These are phyloP conservation scores for Penstemon newberryi DNA, from an alignment of 257 asterid species.

Conservation along the genomic window DNA sequence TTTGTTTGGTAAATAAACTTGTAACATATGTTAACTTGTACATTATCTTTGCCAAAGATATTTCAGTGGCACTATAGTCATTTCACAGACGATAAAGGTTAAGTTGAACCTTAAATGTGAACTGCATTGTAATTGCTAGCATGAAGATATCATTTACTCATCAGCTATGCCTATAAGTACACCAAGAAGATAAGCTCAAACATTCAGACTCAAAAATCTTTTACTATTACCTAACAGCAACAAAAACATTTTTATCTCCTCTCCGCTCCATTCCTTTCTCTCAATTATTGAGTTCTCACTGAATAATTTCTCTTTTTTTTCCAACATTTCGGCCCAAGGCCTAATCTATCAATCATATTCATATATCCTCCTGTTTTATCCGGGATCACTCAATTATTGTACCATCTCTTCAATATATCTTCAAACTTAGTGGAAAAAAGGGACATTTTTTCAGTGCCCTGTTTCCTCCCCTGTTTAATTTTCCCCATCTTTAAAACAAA, in stretches of 20 bases:
- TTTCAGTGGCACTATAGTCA: slow-evolving; percentile 21
- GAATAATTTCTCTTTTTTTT: neutral
- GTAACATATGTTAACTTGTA: neutral
- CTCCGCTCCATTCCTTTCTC: neutral
- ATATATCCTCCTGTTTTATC: neutral
- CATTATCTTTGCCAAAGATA: neutral
- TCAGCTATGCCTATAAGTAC: slow-evolving; percentile 34
- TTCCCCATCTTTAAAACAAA: neutral
- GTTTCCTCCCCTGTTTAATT: slow-evolving; percentile 27
- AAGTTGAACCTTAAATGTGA: slow-evolving; percentile 39
- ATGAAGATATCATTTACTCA: neutral
- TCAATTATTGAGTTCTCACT: neutral
- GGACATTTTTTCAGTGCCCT: slow-evolving; percentile 29
- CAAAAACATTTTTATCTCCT: slow-evolving; percentile 5
- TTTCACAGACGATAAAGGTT: slow-evolving; percentile 22
- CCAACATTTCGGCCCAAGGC: slow-evolving; percentile 1
- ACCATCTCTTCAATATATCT: neutral
- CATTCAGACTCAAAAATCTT: slow-evolving; percentile 17
- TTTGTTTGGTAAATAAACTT: neutral
- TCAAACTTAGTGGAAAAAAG: slow-evolving; percentile 14
- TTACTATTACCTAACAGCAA: slow-evolving; percentile 22
- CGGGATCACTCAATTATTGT: slow-evolving; percentile 3
- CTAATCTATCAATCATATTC: slow-evolving; percentile 5
- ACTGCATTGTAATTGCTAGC: slow-evolving; percentile 7
- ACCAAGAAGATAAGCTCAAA: slow-evolving; percentile 13